phyloP scores from a whole-genome alignment of 2,329 filamentous ascomycete genomes.

The Cladosporium sp. region DNA sequence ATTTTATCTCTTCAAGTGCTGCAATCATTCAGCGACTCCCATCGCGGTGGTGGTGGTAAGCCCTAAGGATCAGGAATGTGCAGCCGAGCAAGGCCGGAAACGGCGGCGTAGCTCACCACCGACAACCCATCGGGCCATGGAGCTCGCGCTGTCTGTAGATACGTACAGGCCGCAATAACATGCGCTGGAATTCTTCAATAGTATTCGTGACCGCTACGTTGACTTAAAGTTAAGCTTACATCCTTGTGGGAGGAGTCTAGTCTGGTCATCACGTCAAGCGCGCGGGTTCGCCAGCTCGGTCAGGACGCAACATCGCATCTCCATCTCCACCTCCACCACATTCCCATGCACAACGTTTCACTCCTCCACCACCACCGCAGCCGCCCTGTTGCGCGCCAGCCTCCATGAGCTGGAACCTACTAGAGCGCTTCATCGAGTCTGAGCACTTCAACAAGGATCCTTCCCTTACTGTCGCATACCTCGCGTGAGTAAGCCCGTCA shows the following conservation, averaged over 20 bases:
- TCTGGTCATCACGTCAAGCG: too few species aligned
- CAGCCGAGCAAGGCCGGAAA: conserved; percentile 1
- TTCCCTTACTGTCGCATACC: conserved; percentile 80
- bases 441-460: conserved; percentile 91
- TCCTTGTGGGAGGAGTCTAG: too few species aligned
- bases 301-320: conserved; percentile 2
- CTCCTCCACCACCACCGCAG: background rate
- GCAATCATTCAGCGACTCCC: too few species aligned
- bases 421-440: conserved; percentile 86
- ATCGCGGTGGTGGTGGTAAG: too few species aligned
- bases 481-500: conserved; percentile 58
- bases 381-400: conserved; percentile 2
- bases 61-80: background rate
- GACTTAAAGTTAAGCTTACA: too few species aligned
- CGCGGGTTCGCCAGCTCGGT: too few species aligned
- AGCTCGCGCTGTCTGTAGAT: background rate
- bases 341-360: background rate
- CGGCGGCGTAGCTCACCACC: background rate
- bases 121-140: background rate
- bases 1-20: too few species aligned
- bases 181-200: background rate
- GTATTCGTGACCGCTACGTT: too few species aligned
- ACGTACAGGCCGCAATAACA: background rate
- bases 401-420: conserved; percentile 66
- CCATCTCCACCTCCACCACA: background rate